Conservation (phyloP, 2,329 filamentous ascomycete genomes). For the Colletotrichum zoysiae region DNA sequence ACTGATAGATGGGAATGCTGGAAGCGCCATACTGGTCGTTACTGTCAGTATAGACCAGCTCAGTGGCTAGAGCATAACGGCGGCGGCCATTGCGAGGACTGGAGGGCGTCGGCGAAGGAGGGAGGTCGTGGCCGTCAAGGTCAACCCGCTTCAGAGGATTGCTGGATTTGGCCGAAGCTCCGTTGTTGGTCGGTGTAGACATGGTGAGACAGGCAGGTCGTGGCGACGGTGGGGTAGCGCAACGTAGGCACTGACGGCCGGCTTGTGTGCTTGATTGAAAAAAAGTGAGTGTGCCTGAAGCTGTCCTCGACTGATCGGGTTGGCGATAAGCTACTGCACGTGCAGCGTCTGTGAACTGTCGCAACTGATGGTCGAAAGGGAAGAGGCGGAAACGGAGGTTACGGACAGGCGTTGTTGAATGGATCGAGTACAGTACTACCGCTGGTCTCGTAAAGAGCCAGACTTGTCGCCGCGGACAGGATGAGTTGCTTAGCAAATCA, state of each 20-base stretch:
- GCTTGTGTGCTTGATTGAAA: background rate
- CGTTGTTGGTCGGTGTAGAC: slow-evolving; percentile 39
- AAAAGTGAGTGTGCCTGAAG: background rate
- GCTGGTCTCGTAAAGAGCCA: slow-evolving; percentile 43
- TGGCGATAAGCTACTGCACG: background rate
- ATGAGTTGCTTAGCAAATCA: slow-evolving; percentile 43
- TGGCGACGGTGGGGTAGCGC: slow-evolving; percentile 13
- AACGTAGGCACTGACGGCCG: background rate
- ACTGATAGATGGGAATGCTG: slow-evolving; percentile 98
- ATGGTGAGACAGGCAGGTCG: slow-evolving; percentile 24
- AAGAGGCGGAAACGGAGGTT: slow-evolving; percentile 8
- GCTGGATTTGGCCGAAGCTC: slow-evolving; percentile 34
- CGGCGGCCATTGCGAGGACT: slow-evolving; percentile 84
- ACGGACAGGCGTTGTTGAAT: background rate
- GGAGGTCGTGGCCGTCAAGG: slow-evolving; percentile 85
- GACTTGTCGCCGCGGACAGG: slow-evolving; percentile 43
- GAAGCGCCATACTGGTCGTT: slow-evolving; percentile 98
- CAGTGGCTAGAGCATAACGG: slow-evolving; percentile 93
- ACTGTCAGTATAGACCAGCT: slow-evolving; percentile 95
- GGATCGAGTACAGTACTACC: slow-evolving; percentile 41
- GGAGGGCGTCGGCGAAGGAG: slow-evolving; percentile 92
- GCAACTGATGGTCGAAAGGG: slow-evolving; percentile 9
- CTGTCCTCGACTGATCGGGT: background rate
- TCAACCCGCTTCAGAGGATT: slow-evolving; percentile 73
- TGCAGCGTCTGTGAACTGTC: background rate